phyloP scores from a whole-genome alignment of 2,329 filamentous ascomycete species.

The Calonectria pseudoturangicola region DNA sequence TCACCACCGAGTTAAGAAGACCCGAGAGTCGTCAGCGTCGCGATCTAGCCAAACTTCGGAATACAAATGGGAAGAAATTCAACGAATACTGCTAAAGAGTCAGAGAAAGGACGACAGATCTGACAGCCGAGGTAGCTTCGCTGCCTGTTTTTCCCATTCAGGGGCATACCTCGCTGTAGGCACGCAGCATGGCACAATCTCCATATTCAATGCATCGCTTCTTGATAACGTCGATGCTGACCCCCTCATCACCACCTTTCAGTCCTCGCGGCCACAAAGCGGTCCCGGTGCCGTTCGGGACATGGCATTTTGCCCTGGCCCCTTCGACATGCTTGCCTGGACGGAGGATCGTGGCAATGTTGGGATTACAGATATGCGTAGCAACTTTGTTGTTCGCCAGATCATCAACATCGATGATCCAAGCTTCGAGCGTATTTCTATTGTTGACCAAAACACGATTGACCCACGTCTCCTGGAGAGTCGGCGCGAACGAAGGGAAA shows the following conservation, averaged over 20 bases:
- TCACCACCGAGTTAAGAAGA: conserved; percentile 74
- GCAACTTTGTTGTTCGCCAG: conserved; percentile 80
- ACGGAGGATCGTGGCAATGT: conserved; percentile 89
- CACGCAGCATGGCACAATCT: conserved; percentile 87
- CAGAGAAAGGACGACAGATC: conserved; percentile 73
- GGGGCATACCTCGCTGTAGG: conserved; percentile 84
- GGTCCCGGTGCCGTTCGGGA: conserved; percentile 88
- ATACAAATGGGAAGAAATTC: conserved; percentile 71
- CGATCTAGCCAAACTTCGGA: conserved; percentile 52
- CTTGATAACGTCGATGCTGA: conserved; percentile 68
- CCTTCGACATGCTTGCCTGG: conserved; percentile 94
- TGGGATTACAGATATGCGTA: conserved; percentile 83
- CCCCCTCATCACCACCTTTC: conserved; percentile 84
- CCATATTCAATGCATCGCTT: conserved; percentile 78
- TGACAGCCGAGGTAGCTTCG: conserved; percentile 82
- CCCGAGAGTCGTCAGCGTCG: conserved; percentile 52
- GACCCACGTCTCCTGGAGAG: conserved; percentile 72
- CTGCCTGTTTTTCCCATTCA: conserved; percentile 84
- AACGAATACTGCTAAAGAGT: conserved; percentile 74
- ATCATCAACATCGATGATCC: conserved; percentile 79
- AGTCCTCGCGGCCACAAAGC: conserved; percentile 83
- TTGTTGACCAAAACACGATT: conserved; percentile 74
- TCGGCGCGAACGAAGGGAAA: conserved; percentile 64
- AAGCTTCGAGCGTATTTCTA: conserved; percentile 73
- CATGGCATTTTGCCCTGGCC: conserved; percentile 93